Conservation (phyloP, 768 basidiomycete species). For the Chlorophyllum brunneum region DNA sequence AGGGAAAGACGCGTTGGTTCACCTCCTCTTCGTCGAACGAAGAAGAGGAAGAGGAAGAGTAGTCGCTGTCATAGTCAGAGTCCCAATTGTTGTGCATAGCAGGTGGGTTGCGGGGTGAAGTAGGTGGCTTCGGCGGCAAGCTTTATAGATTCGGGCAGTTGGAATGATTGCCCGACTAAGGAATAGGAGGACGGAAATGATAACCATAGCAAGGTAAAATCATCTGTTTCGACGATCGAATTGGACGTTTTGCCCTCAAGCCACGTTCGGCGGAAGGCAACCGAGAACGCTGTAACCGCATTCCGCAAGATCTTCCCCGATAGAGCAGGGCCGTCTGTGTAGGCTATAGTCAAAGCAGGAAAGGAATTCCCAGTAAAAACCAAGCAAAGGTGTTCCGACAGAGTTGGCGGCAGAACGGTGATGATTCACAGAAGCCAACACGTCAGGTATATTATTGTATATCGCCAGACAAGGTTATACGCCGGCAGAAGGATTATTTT, state of each 20-base stretch:
- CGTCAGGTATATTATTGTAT: background rate
- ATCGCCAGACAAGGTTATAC: constrained; percentile 3
- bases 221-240: constrained; percentile 23
- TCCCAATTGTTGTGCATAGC: constrained; percentile 22
- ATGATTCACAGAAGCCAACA: constrained; percentile 6
- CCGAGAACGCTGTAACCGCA: constrained; percentile 18
- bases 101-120: constrained; percentile 6
- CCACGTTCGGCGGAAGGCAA: constrained; percentile 29
- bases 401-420: constrained; percentile 5
- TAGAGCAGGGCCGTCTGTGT: constrained; percentile 27
- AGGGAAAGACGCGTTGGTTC: constrained; percentile 56
- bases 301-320: constrained; percentile 33
- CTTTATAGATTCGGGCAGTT: constrained; percentile 9
- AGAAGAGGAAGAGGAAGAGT: constrained; percentile 45
- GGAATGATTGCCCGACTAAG: constrained; percentile 15
- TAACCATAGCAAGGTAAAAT: constrained; percentile 27
- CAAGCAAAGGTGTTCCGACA: constrained; percentile 12
- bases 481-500: constrained; percentile 8
- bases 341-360: constrained; percentile 19
- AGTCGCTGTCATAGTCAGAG: constrained; percentile 24
- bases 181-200: constrained; percentile 23
- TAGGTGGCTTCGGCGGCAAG: constrained; percentile 17
- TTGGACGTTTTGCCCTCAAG: constrained; percentile 28
- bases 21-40: constrained; percentile 56
- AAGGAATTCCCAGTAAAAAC: constrained; percentile 29